phyloP scores from a whole-genome alignment of 768 basidiomycete species.

The Pisolithus microcarpus region DNA sequence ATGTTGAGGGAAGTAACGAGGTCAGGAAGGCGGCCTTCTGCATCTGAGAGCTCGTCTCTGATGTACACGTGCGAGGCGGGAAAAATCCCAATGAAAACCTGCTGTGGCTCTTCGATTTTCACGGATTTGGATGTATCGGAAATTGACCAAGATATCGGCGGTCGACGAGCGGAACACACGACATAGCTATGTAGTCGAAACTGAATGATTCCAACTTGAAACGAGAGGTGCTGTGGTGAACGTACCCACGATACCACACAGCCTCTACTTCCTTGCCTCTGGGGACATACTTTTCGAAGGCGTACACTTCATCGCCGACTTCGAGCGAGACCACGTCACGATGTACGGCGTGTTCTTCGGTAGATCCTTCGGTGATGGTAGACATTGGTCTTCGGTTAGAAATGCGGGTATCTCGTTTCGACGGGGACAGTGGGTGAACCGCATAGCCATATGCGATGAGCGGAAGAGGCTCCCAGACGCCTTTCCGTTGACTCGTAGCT shows the following conservation, averaged over 20 bases:
- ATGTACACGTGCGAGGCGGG: slow-evolving; percentile 83
- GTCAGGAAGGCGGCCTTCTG: slow-evolving; percentile 77
- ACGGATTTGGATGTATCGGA: slow-evolving; percentile 51
- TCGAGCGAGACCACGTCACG: slow-evolving; percentile 81
- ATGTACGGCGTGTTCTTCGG: slow-evolving; percentile 57
- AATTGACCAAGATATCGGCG: slow-evolving; percentile 57
- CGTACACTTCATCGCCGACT: slow-evolving; percentile 95
- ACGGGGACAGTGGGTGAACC: slow-evolving; percentile 73
- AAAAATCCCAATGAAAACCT: slow-evolving; percentile 92
- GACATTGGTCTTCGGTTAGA: slow-evolving; percentile 36
- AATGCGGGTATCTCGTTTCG: slow-evolving; percentile 65
- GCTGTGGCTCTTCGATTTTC: slow-evolving; percentile 70
- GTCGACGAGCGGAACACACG: slow-evolving; percentile 68
- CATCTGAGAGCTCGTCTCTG: slow-evolving; percentile 81
- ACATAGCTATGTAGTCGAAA: slow-evolving; percentile 54
- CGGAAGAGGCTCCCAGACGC: slow-evolving; percentile 58
- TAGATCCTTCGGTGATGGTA: slow-evolving; percentile 39
- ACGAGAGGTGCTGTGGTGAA: slow-evolving; percentile 14
- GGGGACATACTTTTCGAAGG: slow-evolving; percentile 86
- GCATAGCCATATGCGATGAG: slow-evolving; percentile 89
- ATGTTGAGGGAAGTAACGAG: slow-evolving; percentile 52
- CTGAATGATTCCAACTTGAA: background rate
- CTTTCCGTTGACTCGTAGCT: slow-evolving; percentile 27
- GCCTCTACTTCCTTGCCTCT: slow-evolving; percentile 67
- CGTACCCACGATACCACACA: slow-evolving; percentile 92